phyloP scores from a whole-genome alignment of 1,139 yeast genomes.

The Wickerhamiella infanticola region DNA sequence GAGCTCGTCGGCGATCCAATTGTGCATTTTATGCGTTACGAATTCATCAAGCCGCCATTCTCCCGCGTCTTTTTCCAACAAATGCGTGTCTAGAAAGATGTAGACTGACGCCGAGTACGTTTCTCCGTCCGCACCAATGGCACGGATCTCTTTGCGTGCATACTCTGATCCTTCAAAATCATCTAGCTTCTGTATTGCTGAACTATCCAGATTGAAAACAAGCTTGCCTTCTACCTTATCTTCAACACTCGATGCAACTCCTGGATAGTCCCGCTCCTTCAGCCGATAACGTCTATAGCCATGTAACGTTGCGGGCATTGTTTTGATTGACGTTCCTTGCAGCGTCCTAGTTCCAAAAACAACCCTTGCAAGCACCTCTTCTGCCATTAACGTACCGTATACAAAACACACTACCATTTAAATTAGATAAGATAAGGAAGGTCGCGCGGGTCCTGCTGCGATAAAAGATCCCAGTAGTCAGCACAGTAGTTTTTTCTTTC shows the following conservation, averaged over 20 bases:
- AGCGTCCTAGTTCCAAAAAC: slow-evolving; percentile 14
- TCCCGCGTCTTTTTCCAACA: neutral
- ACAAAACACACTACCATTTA: slow-evolving; percentile 13
- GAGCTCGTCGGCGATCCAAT: slow-evolving; percentile 18
- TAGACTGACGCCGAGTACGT: slow-evolving; percentile 15
- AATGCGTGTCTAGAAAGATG: slow-evolving; percentile 16
- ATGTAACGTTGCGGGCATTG: slow-evolving; percentile 16
- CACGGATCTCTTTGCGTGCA: slow-evolving; percentile 14
- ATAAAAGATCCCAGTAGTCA: neutral
- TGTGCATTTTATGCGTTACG: slow-evolving; percentile 11
- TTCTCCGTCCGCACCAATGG: slow-evolving; percentile 9
- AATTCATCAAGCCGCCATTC: slow-evolving; percentile 18
- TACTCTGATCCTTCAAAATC: slow-evolving; percentile 24
- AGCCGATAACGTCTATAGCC: slow-evolving; percentile 17
- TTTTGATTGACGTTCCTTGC: slow-evolving; percentile 7
- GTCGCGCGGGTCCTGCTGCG: neutral
- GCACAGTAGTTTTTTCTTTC: neutral
- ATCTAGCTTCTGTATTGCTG: slow-evolving; percentile 18
- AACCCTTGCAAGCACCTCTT: slow-evolving; percentile 21
- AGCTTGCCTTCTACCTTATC: slow-evolving; percentile 19
- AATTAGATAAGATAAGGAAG: too few species aligned
- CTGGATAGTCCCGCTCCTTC: slow-evolving; percentile 21
- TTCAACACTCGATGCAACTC: slow-evolving; percentile 10
- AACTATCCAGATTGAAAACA: slow-evolving; percentile 17
- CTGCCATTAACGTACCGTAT: slow-evolving; percentile 23